Conservation (phyloP, 1,139 yeast genomes). For the Wickerhamiella infanticola region DNA sequence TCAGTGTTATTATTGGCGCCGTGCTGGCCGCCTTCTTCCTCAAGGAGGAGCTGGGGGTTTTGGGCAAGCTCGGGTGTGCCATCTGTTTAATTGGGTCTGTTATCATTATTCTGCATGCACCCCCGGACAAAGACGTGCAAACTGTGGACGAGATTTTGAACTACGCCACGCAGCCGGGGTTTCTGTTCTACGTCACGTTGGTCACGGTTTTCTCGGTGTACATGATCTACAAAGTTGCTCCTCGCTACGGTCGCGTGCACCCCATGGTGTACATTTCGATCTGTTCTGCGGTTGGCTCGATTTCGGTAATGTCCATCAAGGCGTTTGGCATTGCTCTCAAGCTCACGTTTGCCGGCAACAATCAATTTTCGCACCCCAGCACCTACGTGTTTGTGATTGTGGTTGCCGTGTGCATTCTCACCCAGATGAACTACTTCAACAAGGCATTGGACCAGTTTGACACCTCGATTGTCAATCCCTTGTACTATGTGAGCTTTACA, state of each 20-base stretch:
- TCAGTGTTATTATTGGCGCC: slow-evolving; percentile 77
- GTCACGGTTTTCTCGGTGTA: slow-evolving; percentile 56
- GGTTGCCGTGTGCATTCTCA: slow-evolving; percentile 66
- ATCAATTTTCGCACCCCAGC: slow-evolving; percentile 73
- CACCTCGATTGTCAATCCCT: slow-evolving; percentile 81
- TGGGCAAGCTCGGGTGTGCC: slow-evolving; percentile 93
- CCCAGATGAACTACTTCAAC: slow-evolving; percentile 89
- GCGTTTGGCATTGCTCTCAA: slow-evolving; percentile 89
- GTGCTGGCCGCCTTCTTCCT: slow-evolving; percentile 73
- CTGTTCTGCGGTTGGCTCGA: slow-evolving; percentile 82
- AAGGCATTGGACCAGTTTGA: slow-evolving; percentile 88
- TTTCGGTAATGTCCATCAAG: slow-evolving; percentile 82
- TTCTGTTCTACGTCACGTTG: slow-evolving; percentile 45
- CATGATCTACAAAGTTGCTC: slow-evolving; percentile 75
- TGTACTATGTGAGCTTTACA: slow-evolving; percentile 83
- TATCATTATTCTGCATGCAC: slow-evolving; percentile 84
- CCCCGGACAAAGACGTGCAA: slow-evolving; percentile 75
- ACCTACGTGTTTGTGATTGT: slow-evolving; percentile 70
- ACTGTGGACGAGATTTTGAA: slow-evolving; percentile 79
- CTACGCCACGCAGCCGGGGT: slow-evolving; percentile 72
- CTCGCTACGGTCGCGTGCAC: slow-evolving; percentile 61
- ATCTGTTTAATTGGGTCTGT: slow-evolving; percentile 80
- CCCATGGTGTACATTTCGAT: slow-evolving; percentile 86
- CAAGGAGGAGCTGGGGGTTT: slow-evolving; percentile 71
- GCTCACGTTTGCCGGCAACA: slow-evolving; percentile 72